A percentile compares a stretch with the other conserved stretches of the same genome.
Conservation (phyloP, 2,329 filamentous ascomycete genomes). For the Ramichloridium luteum region DNA sequence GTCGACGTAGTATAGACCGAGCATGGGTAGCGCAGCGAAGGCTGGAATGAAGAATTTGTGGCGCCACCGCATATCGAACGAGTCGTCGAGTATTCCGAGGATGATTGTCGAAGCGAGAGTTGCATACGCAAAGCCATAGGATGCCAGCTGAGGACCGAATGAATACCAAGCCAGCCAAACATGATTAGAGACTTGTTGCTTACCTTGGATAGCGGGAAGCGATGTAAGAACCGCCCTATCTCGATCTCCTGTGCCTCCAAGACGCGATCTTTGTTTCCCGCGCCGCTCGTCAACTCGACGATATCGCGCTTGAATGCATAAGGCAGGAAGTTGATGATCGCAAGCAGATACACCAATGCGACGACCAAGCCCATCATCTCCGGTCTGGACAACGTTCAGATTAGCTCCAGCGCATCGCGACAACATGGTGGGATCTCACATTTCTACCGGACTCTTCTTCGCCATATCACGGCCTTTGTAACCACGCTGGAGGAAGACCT, state of each 20-base stretch:
- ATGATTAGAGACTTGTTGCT: no score
- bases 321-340: slow-evolving; percentile 83
- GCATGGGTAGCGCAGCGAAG: slow-evolving; percentile 81
- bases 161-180: background rate
- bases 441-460: slow-evolving; percentile 61
- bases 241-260: slow-evolving; percentile 61
- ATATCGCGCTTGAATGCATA: slow-evolving; percentile 99
- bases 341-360: slow-evolving; percentile 81
- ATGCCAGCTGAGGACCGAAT: slow-evolving; percentile 58
- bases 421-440: slow-evolving; percentile 39
- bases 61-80: slow-evolving; percentile 96
- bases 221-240: slow-evolving; percentile 73
- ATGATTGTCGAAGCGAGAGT: slow-evolving; percentile 84
- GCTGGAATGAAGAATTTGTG: slow-evolving; percentile 98
- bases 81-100: slow-evolving; percentile 85
- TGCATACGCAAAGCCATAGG: slow-evolving; percentile 86
- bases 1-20: slow-evolving; percentile 96
- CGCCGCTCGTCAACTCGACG: slow-evolving; percentile 84
- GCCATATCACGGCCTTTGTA: slow-evolving; percentile 83
- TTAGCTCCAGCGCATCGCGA: no score
- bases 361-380: slow-evolving; percentile 95
- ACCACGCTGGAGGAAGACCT: slow-evolving; percentile 75
- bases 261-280: slow-evolving; percentile 80
- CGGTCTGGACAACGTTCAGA: slow-evolving; percentile 46
- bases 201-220: slow-evolving; percentile 79